Evolutionary conservation across 2,329 filamentous ascomycete genomes (phyloP).

Genomic region (Aspergillus ruber): DNA sequence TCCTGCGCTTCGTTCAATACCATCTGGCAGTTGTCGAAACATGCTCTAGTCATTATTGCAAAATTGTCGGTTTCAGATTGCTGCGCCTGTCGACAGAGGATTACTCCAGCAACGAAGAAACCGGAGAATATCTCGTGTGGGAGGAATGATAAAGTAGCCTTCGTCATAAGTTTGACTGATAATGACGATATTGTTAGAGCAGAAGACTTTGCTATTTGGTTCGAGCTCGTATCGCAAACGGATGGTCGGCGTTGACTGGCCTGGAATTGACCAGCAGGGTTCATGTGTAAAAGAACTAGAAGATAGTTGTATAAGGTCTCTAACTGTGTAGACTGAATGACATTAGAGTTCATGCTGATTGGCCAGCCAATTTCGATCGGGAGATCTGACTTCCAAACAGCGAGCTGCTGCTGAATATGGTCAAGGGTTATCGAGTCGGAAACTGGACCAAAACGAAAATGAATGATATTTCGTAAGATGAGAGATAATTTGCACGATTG

Average conservation of each 20-base stretch:
- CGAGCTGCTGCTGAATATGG: neutral
- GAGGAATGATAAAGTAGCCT: neutral
- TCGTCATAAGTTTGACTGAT: neutral
- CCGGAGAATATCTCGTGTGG: conserved; percentile 2
- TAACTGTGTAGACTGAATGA: neutral
- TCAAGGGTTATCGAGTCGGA: neutral
- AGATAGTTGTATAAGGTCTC: neutral
- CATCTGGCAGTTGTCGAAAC: conserved; percentile 1
- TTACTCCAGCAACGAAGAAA: conserved; percentile 1
- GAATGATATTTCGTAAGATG: conserved; percentile 1
- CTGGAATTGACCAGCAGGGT: neutral
- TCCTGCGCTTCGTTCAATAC: neutral
- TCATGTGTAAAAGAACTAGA: neutral
- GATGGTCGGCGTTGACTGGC: neutral
- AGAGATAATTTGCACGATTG: neutral
- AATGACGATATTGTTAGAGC: neutral
- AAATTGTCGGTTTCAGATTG: neutral
- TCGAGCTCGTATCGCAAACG: neutral
- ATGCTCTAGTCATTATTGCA: neutral
- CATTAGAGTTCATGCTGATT: neutral
- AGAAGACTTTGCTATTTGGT: neutral
- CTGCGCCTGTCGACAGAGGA: neutral
- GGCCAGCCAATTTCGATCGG: neutral
- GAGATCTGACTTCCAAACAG: neutral
- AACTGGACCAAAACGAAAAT: neutral